These are phyloP conservation scores for Pugionium dolabratum DNA, from an alignment of 345 rosid genomes.

Conservation along the genomic window DNA sequence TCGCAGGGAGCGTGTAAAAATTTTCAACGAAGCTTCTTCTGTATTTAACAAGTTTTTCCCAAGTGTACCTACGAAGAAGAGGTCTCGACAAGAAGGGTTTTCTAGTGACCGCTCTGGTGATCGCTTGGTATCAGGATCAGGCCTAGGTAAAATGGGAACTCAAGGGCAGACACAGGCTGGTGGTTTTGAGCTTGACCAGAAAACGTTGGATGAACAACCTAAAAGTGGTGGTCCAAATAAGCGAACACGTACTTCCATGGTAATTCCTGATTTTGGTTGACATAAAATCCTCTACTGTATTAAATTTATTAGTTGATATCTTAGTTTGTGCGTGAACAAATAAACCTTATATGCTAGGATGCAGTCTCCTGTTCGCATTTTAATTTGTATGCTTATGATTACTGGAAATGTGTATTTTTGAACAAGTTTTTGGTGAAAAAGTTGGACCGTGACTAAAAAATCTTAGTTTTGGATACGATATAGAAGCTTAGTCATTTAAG, in stretches of 20 bases:
- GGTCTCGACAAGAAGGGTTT: slow-evolving; percentile 74
- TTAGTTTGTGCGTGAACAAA: slow-evolving; percentile 7
- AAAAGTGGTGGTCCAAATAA: slow-evolving; percentile 72
- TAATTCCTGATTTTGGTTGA: slow-evolving; percentile 36
- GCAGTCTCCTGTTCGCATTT: background rate
- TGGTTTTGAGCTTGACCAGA: slow-evolving; percentile 73
- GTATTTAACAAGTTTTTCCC: slow-evolving; percentile 78
- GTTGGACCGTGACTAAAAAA: background rate
- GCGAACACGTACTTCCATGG: slow-evolving; percentile 91
- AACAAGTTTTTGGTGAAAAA: slow-evolving; percentile 24
- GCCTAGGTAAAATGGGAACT: slow-evolving; percentile 69
- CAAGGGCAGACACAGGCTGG: slow-evolving; percentile 58
- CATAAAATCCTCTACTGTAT: slow-evolving; percentile 7
- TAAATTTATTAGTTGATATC: slow-evolving; percentile 10
- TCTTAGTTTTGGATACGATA: slow-evolving; percentile 1
- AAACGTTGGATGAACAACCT: slow-evolving; percentile 69
- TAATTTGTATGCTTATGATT: slow-evolving; percentile 1
- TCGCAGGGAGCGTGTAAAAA: slow-evolving; percentile 76
- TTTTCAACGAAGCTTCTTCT: slow-evolving; percentile 76
- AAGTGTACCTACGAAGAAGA: slow-evolving; percentile 68
- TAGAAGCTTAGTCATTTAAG: slow-evolving; percentile 8
- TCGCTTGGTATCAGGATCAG: slow-evolving; percentile 55
- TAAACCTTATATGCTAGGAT: slow-evolving; percentile 12
- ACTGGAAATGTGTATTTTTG: slow-evolving; percentile 12
- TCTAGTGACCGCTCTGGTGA: slow-evolving; percentile 69